These are phyloP conservation scores for Candida lessepsii DNA, from an alignment of 805 yeast species.

Conservation along the genomic window DNA sequence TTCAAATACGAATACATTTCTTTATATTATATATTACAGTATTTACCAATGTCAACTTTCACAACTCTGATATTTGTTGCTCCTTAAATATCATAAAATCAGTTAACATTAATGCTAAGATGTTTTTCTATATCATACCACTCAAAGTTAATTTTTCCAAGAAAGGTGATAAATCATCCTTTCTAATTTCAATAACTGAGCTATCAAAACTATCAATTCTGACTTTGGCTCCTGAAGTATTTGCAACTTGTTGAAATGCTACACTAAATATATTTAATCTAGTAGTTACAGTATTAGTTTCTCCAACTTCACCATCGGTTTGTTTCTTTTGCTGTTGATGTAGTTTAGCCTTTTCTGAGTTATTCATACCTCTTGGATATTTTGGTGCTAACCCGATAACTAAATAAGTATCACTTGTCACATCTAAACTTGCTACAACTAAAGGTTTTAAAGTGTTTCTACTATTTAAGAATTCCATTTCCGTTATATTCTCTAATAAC, in stretches of 20 bases:
- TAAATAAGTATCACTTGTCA: slow-evolving; percentile 68
- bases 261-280: slow-evolving; percentile 78
- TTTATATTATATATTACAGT: neutral
- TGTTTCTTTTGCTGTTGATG: slow-evolving; percentile 20
- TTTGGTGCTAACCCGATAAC: slow-evolving; percentile 90
- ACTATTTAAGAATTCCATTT: slow-evolving; percentile 53
- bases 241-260: slow-evolving; percentile 88
- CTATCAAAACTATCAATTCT: slow-evolving; percentile 94
- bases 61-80: too few relatives aligned
- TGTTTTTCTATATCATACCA: slow-evolving; percentile 48
- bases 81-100: too few relatives aligned
- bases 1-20: slow-evolving; percentile 26
- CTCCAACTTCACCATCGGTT: slow-evolving; percentile 16
- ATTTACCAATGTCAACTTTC: neutral
- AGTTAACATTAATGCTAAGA: too few relatives aligned
- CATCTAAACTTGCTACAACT: slow-evolving; percentile 81
- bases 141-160: slow-evolving; percentile 78
- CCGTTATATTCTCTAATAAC: slow-evolving; percentile 88
- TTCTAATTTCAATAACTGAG: slow-evolving; percentile 83
- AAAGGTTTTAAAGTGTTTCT: slow-evolving; percentile 59
- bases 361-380: slow-evolving; percentile 52
- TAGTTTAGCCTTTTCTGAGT: slow-evolving; percentile 33
- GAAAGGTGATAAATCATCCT: slow-evolving; percentile 85
- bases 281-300: slow-evolving; percentile 42
- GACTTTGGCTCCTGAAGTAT: slow-evolving; percentile 80